Conservation (phyloP, 495 filamentous ascomycete species). For the Xylaria scruposa region DNA sequence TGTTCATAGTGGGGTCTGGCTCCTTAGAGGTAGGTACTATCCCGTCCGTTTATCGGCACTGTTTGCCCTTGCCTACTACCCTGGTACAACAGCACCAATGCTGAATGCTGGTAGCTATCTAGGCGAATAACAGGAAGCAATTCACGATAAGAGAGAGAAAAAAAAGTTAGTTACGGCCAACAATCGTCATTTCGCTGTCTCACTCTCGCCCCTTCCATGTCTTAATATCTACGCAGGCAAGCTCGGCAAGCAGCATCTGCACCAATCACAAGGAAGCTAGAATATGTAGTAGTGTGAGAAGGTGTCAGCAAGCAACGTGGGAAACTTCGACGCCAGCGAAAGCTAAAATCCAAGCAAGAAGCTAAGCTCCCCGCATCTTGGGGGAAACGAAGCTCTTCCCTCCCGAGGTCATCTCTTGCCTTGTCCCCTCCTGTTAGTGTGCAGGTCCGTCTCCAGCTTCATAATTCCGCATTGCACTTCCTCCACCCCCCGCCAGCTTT, state of each 20-base stretch:
- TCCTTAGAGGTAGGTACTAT: too few relatives aligned
- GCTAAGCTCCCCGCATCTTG: constrained; percentile 12
- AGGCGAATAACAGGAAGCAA: constrained; percentile 14
- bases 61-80: not conserved
- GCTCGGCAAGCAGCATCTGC: not conserved
- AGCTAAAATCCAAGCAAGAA: constrained; percentile 10
- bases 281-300: not conserved
- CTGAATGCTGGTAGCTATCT: not conserved
- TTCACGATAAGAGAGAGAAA: constrained; percentile 19
- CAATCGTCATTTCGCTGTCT: not conserved
- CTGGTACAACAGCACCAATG: not conserved
- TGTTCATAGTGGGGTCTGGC: too few relatives aligned
- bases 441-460: not conserved
- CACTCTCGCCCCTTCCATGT: constrained; percentile 3
- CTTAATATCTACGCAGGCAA: not conserved
- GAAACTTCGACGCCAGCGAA: constrained; percentile 2
- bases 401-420: not conserved
- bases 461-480: not conserved
- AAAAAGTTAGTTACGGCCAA: constrained; percentile 5
- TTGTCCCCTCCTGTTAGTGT: not conserved
- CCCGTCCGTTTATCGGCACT: not conserved
- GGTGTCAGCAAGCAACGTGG: not conserved
- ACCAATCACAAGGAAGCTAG: constrained; percentile 2
- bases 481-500: not conserved
- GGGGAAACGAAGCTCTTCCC: not conserved